Percentiles rank a stretch among this genome's conserved stretches.
These are phyloP conservation scores for Trypanosoma vivax DNA, from an alignment of 208 protist genomes.

Conservation along the genomic window DNA sequence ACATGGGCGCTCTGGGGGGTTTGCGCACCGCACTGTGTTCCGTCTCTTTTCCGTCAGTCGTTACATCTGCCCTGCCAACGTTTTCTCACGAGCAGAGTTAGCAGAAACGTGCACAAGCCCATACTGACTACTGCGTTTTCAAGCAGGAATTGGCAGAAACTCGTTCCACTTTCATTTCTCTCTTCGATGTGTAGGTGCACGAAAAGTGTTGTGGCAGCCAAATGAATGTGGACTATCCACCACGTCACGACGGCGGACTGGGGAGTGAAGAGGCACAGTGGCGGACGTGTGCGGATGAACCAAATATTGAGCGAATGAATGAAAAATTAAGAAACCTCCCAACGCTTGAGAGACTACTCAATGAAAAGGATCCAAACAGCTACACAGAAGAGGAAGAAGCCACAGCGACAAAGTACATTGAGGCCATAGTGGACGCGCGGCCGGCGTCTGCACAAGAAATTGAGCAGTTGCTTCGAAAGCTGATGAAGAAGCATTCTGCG, in stretches of 20 bases:
- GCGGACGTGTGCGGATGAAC: not conserved
- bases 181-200: too few relatives aligned
- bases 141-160: too few relatives aligned
- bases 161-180: too few relatives aligned
- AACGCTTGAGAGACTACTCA: conserved; percentile 56
- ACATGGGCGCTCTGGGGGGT: too few relatives aligned
- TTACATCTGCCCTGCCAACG: too few relatives aligned
- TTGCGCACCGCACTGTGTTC: too few relatives aligned
- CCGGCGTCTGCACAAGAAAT: conserved; percentile 36
- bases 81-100: too few relatives aligned
- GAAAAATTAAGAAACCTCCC: conserved; percentile 65
- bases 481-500: conserved; percentile 64
- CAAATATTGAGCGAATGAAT: conserved; percentile 31
- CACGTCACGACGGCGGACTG: not conserved
- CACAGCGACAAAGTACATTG: conserved; percentile 42
- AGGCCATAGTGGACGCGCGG: conserved; percentile 24
- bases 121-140: too few relatives aligned
- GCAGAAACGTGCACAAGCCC: too few relatives aligned
- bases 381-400: conserved; percentile 40
- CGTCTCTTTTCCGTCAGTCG: too few relatives aligned
- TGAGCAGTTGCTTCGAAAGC: conserved; percentile 25
- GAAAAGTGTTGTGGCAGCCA: not conserved
- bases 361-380: conserved; percentile 63
- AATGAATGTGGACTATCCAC: not conserved
- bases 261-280: conserved; percentile 16